Conservation (phyloP, 179 eudicot genomes). For the Kewa caespitosa region DNA sequence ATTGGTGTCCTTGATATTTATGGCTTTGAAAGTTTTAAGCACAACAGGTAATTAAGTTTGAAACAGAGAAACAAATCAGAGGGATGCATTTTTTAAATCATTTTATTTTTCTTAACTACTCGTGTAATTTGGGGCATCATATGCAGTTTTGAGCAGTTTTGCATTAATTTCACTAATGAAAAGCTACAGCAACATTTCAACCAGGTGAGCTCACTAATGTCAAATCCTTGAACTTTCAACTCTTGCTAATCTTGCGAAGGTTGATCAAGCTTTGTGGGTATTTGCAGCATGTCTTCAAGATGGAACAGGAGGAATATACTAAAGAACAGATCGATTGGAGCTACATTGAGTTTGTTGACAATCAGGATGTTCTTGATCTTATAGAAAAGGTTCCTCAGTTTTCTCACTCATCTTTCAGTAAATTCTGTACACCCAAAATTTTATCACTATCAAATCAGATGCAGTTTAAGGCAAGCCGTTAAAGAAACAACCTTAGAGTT, state of each 20-base stretch:
- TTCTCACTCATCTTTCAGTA: conserved; percentile 6
- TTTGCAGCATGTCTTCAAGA: conserved; percentile 92
- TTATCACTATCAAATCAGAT: background rate
- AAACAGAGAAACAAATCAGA: background rate
- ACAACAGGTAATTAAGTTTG: conserved; percentile 59
- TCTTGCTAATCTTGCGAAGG: background rate
- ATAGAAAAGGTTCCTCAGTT: conserved; percentile 76
- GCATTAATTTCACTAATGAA: conserved; percentile 94
- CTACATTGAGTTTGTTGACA: conserved; percentile 95
- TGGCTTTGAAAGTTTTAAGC: conserved; percentile 96
- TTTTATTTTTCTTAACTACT: too few relatives aligned
- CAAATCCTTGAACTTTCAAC: background rate
- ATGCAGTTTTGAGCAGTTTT: conserved; percentile 95
- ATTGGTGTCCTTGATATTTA: conserved; percentile 97
- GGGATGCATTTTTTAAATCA: background rate
- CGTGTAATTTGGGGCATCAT: conserved; percentile 22
- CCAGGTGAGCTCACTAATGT: conserved; percentile 48
- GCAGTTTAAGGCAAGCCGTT: background rate
- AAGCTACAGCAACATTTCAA: conserved; percentile 97
- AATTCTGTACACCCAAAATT: background rate
- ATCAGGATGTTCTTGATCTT: conserved; percentile 97
- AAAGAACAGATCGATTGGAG: conserved; percentile 96
- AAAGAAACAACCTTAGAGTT: conserved; percentile 4
- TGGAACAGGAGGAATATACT: conserved; percentile 98
- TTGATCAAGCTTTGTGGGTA: conserved; percentile 19